Percentiles rank a stretch among this genome's conserved stretches.
Evolutionary conservation across 2,329 filamentous ascomycete species (phyloP).

Genomic region (Thielaviopsis populi): DNA sequence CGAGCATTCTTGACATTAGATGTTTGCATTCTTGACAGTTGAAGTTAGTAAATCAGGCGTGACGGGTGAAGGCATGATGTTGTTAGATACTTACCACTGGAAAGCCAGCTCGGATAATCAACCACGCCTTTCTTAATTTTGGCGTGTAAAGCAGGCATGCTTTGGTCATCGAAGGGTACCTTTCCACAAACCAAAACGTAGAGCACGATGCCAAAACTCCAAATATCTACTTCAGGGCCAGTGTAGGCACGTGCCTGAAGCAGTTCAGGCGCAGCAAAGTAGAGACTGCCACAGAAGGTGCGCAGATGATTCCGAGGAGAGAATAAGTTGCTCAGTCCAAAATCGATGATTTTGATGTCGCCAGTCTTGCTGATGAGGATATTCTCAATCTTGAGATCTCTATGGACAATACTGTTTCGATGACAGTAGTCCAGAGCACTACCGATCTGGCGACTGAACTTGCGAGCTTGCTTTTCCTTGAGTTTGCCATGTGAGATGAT

Average conservation of each 20-base stretch:
- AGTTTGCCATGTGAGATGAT: slow-evolving; percentile 96
- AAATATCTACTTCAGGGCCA: slow-evolving; percentile 91
- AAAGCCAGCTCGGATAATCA: slow-evolving; percentile 89
- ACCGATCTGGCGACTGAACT: slow-evolving; percentile 93
- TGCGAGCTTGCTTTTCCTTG: slow-evolving; percentile 95
- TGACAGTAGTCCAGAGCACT: slow-evolving; percentile 96
- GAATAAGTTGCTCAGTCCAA: slow-evolving; percentile 92
- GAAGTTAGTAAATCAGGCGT: slow-evolving; percentile 4
- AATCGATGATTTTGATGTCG: slow-evolving; percentile 99
- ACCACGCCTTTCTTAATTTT: slow-evolving; percentile 97
- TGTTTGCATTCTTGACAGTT: slow-evolving; percentile 64
- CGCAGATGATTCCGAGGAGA: slow-evolving; percentile 72
- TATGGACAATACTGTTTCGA: slow-evolving; percentile 93
- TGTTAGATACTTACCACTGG: slow-evolving; percentile 53
- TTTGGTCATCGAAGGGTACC: slow-evolving; percentile 96
- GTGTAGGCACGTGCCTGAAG: slow-evolving; percentile 89
- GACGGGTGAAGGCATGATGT: neutral
- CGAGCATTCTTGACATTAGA: slow-evolving; percentile 86
- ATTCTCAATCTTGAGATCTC: slow-evolving; percentile 97
- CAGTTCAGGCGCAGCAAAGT: slow-evolving; percentile 91
- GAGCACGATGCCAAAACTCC: slow-evolving; percentile 97
- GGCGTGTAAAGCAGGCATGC: slow-evolving; percentile 93
- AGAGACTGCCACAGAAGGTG: slow-evolving; percentile 94
- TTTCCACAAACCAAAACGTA: slow-evolving; percentile 96
- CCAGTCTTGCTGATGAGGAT: slow-evolving; percentile 98